Conservation (phyloP, 768 basidiomycete species). For the Xerocomus spinulosus region DNA sequence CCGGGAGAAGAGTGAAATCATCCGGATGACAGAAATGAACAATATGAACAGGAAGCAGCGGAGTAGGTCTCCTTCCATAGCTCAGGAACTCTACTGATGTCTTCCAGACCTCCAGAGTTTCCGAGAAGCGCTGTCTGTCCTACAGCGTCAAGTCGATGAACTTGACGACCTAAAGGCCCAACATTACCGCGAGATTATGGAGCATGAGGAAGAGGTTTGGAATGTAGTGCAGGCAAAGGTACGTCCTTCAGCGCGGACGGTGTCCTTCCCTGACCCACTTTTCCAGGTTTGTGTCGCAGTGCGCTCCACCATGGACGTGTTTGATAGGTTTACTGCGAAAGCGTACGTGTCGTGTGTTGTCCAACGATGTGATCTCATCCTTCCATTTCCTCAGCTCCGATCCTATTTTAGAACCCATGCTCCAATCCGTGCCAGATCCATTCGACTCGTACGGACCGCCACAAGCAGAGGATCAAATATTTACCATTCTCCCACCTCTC, state of each 20-base stretch:
- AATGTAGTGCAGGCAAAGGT: slow-evolving; percentile 85
- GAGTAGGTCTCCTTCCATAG: slow-evolving; percentile 48
- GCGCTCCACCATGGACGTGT: slow-evolving; percentile 88
- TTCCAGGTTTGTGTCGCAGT: slow-evolving; percentile 72
- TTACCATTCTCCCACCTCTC: slow-evolving; percentile 85
- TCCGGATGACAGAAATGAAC: slow-evolving; percentile 78
- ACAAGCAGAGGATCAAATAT: slow-evolving; percentile 85
- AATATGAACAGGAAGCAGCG: slow-evolving; percentile 83
- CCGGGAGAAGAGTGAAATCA: slow-evolving; percentile 77
- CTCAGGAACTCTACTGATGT: slow-evolving; percentile 7
- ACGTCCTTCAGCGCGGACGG: slow-evolving; percentile 2
- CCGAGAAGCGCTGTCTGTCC: slow-evolving; percentile 71
- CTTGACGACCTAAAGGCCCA: slow-evolving; percentile 78
- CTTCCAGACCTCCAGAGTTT: slow-evolving; percentile 81
- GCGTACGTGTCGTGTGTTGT: slow-evolving; percentile 50
- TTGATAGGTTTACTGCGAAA: slow-evolving; percentile 82
- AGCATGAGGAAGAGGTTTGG: slow-evolving; percentile 97
- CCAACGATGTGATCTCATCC: slow-evolving; percentile 8
- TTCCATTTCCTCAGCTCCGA: slow-evolving; percentile 54
- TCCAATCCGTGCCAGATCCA: slow-evolving; percentile 86
- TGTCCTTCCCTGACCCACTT: slow-evolving; percentile 13
- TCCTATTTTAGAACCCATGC: slow-evolving; percentile 85
- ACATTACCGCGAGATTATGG: slow-evolving; percentile 86
- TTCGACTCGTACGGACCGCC: slow-evolving; percentile 90
- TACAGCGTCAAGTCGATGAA: slow-evolving; percentile 89